Conservation (phyloP, 331 rosid genomes). For the Prunus yedoensis region DNA sequence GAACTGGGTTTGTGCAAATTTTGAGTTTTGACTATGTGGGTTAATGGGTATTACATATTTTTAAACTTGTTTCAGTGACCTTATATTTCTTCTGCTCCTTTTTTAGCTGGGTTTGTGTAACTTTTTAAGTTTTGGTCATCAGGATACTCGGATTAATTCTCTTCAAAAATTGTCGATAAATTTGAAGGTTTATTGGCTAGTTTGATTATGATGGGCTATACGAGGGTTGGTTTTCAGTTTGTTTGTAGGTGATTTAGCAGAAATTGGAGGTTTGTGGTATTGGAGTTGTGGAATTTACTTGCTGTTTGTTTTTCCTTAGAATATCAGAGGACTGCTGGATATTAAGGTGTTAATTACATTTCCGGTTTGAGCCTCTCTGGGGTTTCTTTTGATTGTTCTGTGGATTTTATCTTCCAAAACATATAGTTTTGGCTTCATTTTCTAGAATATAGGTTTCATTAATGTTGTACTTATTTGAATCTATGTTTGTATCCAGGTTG, state of each 20-base stretch:
- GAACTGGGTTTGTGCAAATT: neutral
- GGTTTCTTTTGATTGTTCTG: neutral
- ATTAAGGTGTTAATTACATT: neutral
- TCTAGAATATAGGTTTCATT: neutral
- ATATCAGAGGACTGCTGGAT: neutral
- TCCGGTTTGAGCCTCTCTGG: neutral
- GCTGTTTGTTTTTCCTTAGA: neutral
- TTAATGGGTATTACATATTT: neutral
- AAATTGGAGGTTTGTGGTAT: neutral
- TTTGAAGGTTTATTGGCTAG: neutral
- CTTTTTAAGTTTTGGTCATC: neutral
- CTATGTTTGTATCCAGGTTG: slow-evolving; percentile 50
- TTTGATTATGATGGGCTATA: neutral
- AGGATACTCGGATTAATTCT: neutral
- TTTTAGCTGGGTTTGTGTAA: neutral
- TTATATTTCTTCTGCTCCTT: neutral
- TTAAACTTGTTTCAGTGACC: neutral
- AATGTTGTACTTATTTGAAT: neutral
- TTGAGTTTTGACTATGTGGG: slow-evolving; percentile 11
- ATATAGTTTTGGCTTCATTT: neutral
- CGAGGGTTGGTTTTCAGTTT: neutral
- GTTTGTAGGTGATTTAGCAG: neutral
- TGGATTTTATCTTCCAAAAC: neutral
- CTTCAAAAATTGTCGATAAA: neutral
- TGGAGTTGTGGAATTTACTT: neutral